phyloP scores from a whole-genome alignment of 2,329 filamentous ascomycete genomes.

The Verticillium nonalfalfae region DNA sequence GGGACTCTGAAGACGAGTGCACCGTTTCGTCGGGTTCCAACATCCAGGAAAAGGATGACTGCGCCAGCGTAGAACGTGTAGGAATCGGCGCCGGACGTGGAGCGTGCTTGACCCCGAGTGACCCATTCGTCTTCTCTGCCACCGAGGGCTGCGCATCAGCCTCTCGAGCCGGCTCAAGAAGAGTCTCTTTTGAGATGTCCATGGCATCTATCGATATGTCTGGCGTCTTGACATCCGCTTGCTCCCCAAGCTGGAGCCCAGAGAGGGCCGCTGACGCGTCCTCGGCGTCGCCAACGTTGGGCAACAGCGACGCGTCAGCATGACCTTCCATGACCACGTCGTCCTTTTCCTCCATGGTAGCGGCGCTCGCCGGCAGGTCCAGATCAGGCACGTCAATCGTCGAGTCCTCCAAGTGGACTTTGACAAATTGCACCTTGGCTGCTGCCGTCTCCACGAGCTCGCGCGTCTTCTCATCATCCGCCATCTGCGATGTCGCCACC shows the following conservation, averaged over 20 bases:
- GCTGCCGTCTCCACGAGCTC: slow-evolving; percentile 52
- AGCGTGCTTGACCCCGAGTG: not conserved
- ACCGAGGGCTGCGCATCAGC: not conserved
- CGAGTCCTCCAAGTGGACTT: slow-evolving; percentile 53
- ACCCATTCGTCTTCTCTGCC: not conserved
- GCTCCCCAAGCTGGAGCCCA: not conserved
- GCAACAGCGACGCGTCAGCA: not conserved
- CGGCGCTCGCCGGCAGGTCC: slow-evolving; percentile 5
- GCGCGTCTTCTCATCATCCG: slow-evolving; percentile 41
- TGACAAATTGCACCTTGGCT: slow-evolving; percentile 60
- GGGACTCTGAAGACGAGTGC: slow-evolving; percentile 13
- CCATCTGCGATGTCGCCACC: slow-evolving; percentile 42
- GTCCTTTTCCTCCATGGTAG: slow-evolving; percentile 1
- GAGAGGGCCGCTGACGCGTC: slow-evolving; percentile 5
- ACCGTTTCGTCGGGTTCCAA: slow-evolving; percentile 48
- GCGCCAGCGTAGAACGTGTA: slow-evolving; percentile 60
- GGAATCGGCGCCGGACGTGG: slow-evolving; percentile 37
- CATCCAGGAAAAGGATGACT: slow-evolving; percentile 78
- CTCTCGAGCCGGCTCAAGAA: not conserved
- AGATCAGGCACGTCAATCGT: slow-evolving; percentile 40
- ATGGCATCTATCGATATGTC: not conserved
- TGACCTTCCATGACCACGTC: slow-evolving; percentile 3
- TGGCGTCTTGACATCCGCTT: not conserved
- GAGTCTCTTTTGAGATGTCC: slow-evolving; percentile 6
- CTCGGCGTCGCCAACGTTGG: not conserved